phyloP scores from a whole-genome alignment of 1,139 yeast genomes.

The Blastobotrys capitulatus region DNA sequence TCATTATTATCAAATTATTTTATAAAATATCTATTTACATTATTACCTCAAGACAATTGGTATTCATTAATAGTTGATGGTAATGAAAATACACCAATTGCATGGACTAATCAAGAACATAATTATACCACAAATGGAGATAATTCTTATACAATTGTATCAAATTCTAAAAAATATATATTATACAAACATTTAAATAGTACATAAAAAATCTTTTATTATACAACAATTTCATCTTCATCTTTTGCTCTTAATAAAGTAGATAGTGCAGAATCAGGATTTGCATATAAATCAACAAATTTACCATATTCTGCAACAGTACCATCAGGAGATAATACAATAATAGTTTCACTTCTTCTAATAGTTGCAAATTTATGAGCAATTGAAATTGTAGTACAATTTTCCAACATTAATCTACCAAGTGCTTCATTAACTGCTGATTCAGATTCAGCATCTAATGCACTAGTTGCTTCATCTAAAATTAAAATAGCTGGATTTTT shows the following conservation, averaged over 20 bases:
- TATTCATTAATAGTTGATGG: slow-evolving; percentile 27
- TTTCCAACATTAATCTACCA: slow-evolving; percentile 53
- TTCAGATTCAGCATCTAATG: slow-evolving; percentile 82
- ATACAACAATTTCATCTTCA: slow-evolving; percentile 27
- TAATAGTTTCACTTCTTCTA: slow-evolving; percentile 71
- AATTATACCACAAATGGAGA: slow-evolving; percentile 22
- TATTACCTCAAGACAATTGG: slow-evolving; percentile 12
- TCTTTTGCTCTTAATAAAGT: slow-evolving; percentile 43
- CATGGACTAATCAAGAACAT: slow-evolving; percentile 29
- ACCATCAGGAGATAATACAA: slow-evolving; percentile 74
- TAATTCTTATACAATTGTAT: slow-evolving; percentile 22
- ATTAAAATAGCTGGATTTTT: slow-evolving; percentile 67
- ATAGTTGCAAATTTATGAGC: slow-evolving; percentile 92
- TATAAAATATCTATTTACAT: background rate
- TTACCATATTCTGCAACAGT: slow-evolving; percentile 80
- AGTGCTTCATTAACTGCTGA: slow-evolving; percentile 68
- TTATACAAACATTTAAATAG: background rate
- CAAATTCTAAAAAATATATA: background rate
- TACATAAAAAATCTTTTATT: background rate
- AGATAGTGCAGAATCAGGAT: slow-evolving; percentile 64
- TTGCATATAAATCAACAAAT: slow-evolving; percentile 55
- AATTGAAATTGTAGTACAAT: slow-evolving; percentile 78
- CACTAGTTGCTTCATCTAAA: slow-evolving; percentile 79
- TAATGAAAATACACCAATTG: slow-evolving; percentile 27
- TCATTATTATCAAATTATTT: background rate